Evolutionary conservation across 2,329 filamentous ascomycete species (phyloP).

Genomic region (Leptographium lundbergii): DNA sequence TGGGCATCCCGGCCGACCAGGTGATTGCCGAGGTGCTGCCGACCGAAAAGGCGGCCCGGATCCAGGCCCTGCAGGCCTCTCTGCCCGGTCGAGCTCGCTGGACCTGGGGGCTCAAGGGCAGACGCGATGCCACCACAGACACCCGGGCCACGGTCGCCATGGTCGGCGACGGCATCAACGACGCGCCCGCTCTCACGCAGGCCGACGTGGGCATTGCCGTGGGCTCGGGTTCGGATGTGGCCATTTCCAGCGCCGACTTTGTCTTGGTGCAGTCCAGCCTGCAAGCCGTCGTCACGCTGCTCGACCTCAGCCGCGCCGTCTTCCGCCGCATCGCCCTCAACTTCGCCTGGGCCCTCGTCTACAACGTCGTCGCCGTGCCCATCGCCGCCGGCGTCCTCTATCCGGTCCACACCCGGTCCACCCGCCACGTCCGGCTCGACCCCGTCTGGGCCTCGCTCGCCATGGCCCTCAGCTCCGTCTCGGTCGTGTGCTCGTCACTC

Average conservation of each 20-base stretch:
- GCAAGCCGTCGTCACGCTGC: slow-evolving; percentile 56
- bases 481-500: slow-evolving; percentile 74
- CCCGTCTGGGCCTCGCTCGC: slow-evolving; percentile 81
- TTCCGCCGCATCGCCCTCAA: slow-evolving; percentile 73
- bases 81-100: slow-evolving; percentile 21
- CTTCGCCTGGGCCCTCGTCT: slow-evolving; percentile 74
- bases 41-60: slow-evolving; percentile 64
- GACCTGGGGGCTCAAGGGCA: not conserved
- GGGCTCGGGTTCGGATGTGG: slow-evolving; percentile 72
- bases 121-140: too few species aligned
- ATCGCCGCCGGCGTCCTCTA: slow-evolving; percentile 73
- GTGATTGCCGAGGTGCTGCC: slow-evolving; percentile 83
- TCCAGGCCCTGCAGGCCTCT: slow-evolving; percentile 47
- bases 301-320: slow-evolving; percentile 57
- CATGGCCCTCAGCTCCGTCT: slow-evolving; percentile 87
- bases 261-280: slow-evolving; percentile 62
- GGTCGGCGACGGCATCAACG: slow-evolving; percentile 84
- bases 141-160: slow-evolving; percentile 56
- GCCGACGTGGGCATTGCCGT: slow-evolving; percentile 80
- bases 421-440: slow-evolving; percentile 50
- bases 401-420: slow-evolving; percentile 31
- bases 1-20: slow-evolving; percentile 62
- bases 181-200: slow-evolving; percentile 66
- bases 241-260: slow-evolving; percentile 69
- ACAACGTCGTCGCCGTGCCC: slow-evolving; percentile 67